A percentile compares a stretch with the other conserved stretches of the same genome.
Conservation (phyloP, 106 monocot genomes). For the Allium fistulosum region DNA sequence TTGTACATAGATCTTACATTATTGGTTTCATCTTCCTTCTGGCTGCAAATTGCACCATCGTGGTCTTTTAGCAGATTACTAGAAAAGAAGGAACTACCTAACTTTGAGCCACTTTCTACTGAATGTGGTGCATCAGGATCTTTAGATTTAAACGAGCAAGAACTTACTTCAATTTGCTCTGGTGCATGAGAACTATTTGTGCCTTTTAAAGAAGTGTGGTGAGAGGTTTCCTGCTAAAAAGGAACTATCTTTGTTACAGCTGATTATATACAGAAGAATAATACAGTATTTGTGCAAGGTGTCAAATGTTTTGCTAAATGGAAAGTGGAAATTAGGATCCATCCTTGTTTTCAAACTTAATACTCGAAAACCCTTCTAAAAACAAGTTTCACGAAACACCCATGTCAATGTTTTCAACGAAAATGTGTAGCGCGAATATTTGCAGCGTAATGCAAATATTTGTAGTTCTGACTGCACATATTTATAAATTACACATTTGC, state of each 20-base stretch:
- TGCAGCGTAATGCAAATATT: too few species aligned
- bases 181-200: conserved; percentile 24
- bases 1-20: too few species aligned
- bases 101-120: conserved; percentile 27
- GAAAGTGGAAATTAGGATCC: too few species aligned
- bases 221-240: conserved; percentile 24
- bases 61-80: conserved; percentile 14
- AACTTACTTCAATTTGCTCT: conserved; percentile 49
- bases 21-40: conserved; percentile 13
- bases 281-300: background rate
- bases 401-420: too few species aligned
- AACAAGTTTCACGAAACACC: too few species aligned
- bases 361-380: too few species aligned
- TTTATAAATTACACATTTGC: too few species aligned
- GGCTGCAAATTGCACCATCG: conserved; percentile 18
- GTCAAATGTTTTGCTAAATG: background rate
- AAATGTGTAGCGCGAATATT: too few species aligned
- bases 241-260: background rate
- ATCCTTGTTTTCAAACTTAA: too few species aligned
- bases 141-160: conserved; percentile 52
- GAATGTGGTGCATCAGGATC: conserved; percentile 24
- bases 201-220: conserved; percentile 22
- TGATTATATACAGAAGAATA: background rate
- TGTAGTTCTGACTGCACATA: too few species aligned
- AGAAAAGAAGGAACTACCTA: conserved; percentile 17